Evolutionary conservation across 2,329 filamentous ascomycete genomes (phyloP), one percentile per base, ranked within the genome.

Genomic region (Diaporthe velutina): DNA sequence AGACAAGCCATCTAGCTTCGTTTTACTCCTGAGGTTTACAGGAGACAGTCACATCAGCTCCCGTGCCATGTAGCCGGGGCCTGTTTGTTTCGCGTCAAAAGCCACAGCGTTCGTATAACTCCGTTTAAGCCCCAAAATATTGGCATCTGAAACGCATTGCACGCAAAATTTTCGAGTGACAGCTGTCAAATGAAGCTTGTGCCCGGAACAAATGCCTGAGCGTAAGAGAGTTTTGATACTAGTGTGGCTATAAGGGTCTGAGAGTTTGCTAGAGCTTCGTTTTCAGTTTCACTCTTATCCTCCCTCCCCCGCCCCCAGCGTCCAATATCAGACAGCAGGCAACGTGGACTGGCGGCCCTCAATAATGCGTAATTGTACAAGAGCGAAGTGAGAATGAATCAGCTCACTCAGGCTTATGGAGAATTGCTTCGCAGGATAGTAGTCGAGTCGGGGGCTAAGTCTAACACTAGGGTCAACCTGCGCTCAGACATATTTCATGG

Each of bases 101-200:
- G 64, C 64, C 64, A 67, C 61, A 35, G 6, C 33, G 7, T 52
- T 52, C 22, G 64, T 54, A 52, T 50, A 10, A n/a, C 22, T 25
- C 48, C 45, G n/a, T 10, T 28, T 6, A 52, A 28, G 13, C 22
- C 40, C 40, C 13, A 38, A 8, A n/a, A 17, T 17, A 67, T 52
- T 38, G 45, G 33, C 22, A 12, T 30, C 13, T 52, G 64, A 67
- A 52, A 67, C 64, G 8, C 64, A n/a, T 15, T 5, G 4, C 22
- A 38, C 28, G 4, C 33, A 8, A 13, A 3, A 7, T 25, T 13
- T 13, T 52, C 4, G 17, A 52, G 7, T 67, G 45, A n/a, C 30
- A 67, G 64, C 30, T 67, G 45, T 35, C 64, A 35, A 38, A 35
- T 12, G 30, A 52, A 40, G 64, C 45, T 38, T 67, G 64, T 67